Evolutionary conservation across 164 flowering plant genomes (phyloP).

Genomic region (Paratinospora sagittata): DNA sequence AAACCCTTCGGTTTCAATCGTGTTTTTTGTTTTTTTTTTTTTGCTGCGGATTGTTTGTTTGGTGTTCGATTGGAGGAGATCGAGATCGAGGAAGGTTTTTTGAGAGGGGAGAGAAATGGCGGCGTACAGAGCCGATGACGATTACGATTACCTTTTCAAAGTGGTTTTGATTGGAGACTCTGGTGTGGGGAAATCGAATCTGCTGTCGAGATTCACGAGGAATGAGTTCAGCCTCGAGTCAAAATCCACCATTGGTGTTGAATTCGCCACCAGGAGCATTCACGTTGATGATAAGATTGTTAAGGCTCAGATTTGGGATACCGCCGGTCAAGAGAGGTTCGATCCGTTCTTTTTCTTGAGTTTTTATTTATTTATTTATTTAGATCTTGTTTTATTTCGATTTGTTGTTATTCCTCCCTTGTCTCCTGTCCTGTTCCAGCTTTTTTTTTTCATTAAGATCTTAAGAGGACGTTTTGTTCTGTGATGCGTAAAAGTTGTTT

Average conservation of each 20-base stretch:
- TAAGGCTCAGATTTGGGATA: slow-evolving; percentile 82
- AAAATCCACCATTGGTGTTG: slow-evolving; percentile 74
- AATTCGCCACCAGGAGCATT: slow-evolving; percentile 65
- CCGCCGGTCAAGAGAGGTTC: slow-evolving; percentile 72
- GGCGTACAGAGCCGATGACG: slow-evolving; percentile 63
- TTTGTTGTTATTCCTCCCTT: not conserved
- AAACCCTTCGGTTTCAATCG: not conserved
- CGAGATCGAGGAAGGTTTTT: slow-evolving; percentile 2
- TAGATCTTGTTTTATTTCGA: not conserved
- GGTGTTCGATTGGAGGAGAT: not conserved
- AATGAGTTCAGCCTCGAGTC: slow-evolving; percentile 68
- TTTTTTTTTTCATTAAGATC: too few species aligned
- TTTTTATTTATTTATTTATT: not conserved
- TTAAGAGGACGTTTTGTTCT: too few species aligned
- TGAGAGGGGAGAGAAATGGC: slow-evolving; percentile 18
- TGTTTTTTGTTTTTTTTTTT: not conserved
- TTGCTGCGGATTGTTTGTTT: too few species aligned
- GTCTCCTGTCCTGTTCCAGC: too few species aligned
- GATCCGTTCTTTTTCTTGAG: not conserved
- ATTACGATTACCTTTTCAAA: slow-evolving; percentile 70
- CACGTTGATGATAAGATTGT: slow-evolving; percentile 61
- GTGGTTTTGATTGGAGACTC: slow-evolving; percentile 71
- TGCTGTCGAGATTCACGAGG: slow-evolving; percentile 46
- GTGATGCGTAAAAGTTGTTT: too few species aligned
- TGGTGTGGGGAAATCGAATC: slow-evolving; percentile 64